Conservation (phyloP, 768 basidiomycete genomes). For the Lentinula aciculospora region DNA sequence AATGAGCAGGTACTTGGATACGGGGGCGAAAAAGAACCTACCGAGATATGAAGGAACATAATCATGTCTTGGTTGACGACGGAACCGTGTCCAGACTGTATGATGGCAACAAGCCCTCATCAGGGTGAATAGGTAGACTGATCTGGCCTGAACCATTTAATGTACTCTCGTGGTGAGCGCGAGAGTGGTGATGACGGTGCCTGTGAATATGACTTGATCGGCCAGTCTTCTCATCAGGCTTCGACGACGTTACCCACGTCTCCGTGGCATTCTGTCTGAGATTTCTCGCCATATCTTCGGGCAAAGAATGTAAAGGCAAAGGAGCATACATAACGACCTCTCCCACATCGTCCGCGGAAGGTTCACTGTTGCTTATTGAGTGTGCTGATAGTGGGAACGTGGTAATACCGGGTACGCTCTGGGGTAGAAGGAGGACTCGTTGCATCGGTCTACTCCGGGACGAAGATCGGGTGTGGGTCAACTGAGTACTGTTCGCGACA, state of each 20-base stretch:
- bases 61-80: neutral
- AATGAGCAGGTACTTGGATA: neutral
- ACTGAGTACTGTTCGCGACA: conserved; percentile 11
- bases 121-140: conserved; percentile 36
- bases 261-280: conserved; percentile 54
- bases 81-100: neutral
- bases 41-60: neutral
- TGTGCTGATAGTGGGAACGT: conserved; percentile 10
- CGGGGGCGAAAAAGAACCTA: neutral
- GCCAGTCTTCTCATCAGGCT: conserved; percentile 18
- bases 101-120: conserved; percentile 39
- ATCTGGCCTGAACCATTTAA: conserved; percentile 28
- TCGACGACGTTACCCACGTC: conserved; percentile 49
- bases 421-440: conserved; percentile 61
- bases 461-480: conserved; percentile 12
- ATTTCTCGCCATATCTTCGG: conserved; percentile 43
- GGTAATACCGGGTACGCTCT: conserved; percentile 16
- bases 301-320: conserved; percentile 50
- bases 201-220: conserved; percentile 20
- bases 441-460: conserved; percentile 28
- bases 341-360: conserved; percentile 12
- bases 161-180: conserved; percentile 16
- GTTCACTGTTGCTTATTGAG: conserved; percentile 6
- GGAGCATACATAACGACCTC: conserved; percentile 63
- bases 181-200: conserved; percentile 22